Evolutionary conservation across 148 eudicot species (phyloP), one percentile per base, ranked within the genome.

Genomic region (Polygonum aviculare): DNA sequence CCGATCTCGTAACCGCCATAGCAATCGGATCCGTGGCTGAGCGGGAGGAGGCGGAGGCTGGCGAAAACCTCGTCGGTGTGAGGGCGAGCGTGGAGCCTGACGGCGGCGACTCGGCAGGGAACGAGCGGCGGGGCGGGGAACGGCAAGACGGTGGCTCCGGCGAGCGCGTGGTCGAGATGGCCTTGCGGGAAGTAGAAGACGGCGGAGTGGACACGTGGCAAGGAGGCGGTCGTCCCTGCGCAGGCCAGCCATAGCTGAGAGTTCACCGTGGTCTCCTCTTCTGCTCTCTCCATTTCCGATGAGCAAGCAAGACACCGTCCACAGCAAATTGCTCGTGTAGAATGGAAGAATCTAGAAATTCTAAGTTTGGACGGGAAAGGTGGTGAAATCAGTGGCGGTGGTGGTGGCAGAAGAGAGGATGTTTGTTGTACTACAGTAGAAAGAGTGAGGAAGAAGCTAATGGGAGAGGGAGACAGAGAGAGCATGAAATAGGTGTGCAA

Each of bases 151-250:
- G 36, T 69, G 45, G 76, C 60, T 59, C 65, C 38, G 60, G 26
- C 60, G 60, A 40, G 11, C 22, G 79, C 62, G 49, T 87, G 87
- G 60, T 88, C 90, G 65, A 80, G 76, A 73, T 88, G 92, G 8
- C 92, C 92, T 65, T 87, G 87, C 38, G 92, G 90, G 75, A 86
- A 88, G 75, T 88, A 88, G 76, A 80, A 88, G 72, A 88, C 92
- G 74, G 69, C 55, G 14, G 90, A 84, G 41, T 77, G 47, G 49
- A 81, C 57, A 6, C 77, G 2, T 31, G 90, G 92, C 45, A 88
- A 60, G 2, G 49, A 62, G 33, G 81, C 84, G 55, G 81, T 47
- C 63, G 76, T 63, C 2, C 92, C 90, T 51, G 90, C 92, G 33
- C 74, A 71, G 21, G 88, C 86, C 35, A 57, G 72, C 92, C 92